These are phyloP conservation scores for Penicillium simplicissimum DNA, from an alignment of 495 filamentous ascomycete species.

Conservation along the genomic window DNA sequence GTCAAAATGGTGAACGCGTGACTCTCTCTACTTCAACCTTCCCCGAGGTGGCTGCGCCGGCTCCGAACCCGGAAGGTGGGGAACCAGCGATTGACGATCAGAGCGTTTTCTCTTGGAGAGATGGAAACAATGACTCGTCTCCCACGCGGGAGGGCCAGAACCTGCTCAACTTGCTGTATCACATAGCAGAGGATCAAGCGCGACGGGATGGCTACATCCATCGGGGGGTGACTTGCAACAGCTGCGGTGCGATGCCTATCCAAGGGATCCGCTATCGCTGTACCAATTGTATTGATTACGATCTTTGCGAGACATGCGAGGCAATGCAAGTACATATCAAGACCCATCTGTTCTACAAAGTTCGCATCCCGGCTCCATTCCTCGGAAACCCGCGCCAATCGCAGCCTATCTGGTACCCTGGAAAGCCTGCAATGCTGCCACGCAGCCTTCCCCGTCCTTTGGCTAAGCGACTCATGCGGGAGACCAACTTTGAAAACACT, in stretches of 20 bases:
- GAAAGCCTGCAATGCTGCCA: conserved; percentile 69
- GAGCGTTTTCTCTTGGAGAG: conserved; percentile 58
- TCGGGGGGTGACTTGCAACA: conserved; percentile 90
- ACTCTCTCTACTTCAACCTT: conserved; percentile 45
- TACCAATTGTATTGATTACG: conserved; percentile 88
- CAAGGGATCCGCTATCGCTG: conserved; percentile 90
- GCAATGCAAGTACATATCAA: conserved; percentile 80
- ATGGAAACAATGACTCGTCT: conserved; percentile 51
- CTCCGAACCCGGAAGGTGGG: conserved; percentile 47
- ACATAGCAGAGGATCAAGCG: conserved; percentile 81
- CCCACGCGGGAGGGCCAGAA: conserved; percentile 70
- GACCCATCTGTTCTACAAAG: conserved; percentile 95
- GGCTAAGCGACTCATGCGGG: conserved; percentile 63
- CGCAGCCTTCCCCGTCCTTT: conserved; percentile 63
- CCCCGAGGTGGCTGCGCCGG: conserved; percentile 50
- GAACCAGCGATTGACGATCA: conserved; percentile 63
- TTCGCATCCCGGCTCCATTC: conserved; percentile 71
- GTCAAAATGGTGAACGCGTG: conserved; percentile 45
- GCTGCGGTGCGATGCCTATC: conserved; percentile 81
- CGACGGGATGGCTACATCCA: conserved; percentile 86
- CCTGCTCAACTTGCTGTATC: conserved; percentile 69
- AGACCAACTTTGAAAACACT: conserved; percentile 75
- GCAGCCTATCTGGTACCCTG: conserved; percentile 86
- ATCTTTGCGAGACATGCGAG: conserved; percentile 89
- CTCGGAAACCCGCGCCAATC: conserved; percentile 66